Percentiles rank a stretch among this genome's conserved stretches.
Conservation (phyloP, 2,329 filamentous ascomycete species). For the Stylonectria norvegica region DNA sequence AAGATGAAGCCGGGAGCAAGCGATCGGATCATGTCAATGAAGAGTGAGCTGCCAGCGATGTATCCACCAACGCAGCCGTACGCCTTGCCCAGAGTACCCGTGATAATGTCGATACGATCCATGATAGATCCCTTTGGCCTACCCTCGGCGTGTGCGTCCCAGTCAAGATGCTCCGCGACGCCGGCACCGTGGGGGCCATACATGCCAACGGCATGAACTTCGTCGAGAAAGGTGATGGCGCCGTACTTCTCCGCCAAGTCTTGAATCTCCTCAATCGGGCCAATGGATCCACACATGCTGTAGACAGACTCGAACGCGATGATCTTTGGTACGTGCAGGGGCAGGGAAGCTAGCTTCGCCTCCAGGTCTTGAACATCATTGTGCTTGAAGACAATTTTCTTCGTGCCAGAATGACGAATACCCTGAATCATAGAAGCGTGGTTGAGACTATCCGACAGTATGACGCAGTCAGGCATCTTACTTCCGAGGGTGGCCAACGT, state of each 20-base stretch:
- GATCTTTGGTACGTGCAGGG: constrained; percentile 85
- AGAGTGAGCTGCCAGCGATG: constrained; percentile 81
- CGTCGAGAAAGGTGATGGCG: constrained; percentile 93
- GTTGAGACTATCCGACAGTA: constrained; percentile 95
- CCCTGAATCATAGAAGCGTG: constrained; percentile 99
- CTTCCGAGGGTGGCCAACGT: constrained; percentile 95
- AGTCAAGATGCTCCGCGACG: constrained; percentile 96
- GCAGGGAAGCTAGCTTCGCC: constrained; percentile 83
- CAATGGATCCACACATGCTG: constrained; percentile 98
- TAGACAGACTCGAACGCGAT: constrained; percentile 99
- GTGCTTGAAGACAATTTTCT: constrained; percentile 98
- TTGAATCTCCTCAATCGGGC: constrained; percentile 92
- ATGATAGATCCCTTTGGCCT: constrained; percentile 78
- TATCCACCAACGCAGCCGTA: constrained; percentile 98
- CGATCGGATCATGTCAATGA: constrained; percentile 91
- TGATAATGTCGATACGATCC: constrained; percentile 97
- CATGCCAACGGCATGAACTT: constrained; percentile 99
- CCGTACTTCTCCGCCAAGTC: constrained; percentile 97
- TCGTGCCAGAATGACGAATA: constrained; percentile 93
- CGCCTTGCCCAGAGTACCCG: constrained; percentile 92
- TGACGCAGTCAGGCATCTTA: constrained; percentile 94
- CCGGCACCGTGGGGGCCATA: constrained; percentile 94
- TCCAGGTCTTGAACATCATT: constrained; percentile 94
- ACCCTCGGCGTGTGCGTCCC: constrained; percentile 75
- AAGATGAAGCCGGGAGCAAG: constrained; percentile 98